Conservation (phyloP, 805 yeast species). For the Candida koratica region DNA sequence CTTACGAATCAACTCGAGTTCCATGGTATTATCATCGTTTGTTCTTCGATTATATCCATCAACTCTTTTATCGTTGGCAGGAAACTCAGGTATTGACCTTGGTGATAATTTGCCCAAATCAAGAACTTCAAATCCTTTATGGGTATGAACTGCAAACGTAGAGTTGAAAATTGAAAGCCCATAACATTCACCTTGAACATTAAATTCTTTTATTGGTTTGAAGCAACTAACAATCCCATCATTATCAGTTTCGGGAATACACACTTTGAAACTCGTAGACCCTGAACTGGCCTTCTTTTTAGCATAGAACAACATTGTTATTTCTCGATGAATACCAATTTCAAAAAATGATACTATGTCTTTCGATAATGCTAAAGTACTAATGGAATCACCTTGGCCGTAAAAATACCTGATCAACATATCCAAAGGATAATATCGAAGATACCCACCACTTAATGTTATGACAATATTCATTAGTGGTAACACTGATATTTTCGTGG, state of each 20-base stretch:
- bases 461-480: conserved; percentile 53
- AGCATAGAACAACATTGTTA: conserved; percentile 54
- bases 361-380: conserved; percentile 48
- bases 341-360: conserved; percentile 55
- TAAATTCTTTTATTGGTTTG: conserved; percentile 42
- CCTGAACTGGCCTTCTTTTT: conserved; percentile 45
- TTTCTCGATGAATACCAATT: conserved; percentile 65
- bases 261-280: conserved; percentile 51
- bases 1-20: conserved; percentile 38
- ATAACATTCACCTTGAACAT: conserved; percentile 51
- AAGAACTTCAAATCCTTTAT: conserved; percentile 63
- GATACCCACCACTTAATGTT: conserved; percentile 52
- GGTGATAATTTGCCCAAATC: conserved; percentile 56
- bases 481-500: conserved; percentile 59
- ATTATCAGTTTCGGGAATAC: conserved; percentile 54
- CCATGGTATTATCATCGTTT: conserved; percentile 10
- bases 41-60: conserved; percentile 28
- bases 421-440: conserved; percentile 62
- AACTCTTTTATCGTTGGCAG: conserved; percentile 19
- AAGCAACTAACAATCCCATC: conserved; percentile 42
- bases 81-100: conserved; percentile 55
- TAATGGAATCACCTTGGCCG: conserved; percentile 33
- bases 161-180: conserved; percentile 62
- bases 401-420: conserved; percentile 58
- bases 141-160: conserved; percentile 62